Evolutionary conservation across 2,329 filamentous ascomycete species (phyloP).

Genomic region (Clonostachys rhizophaga): DNA sequence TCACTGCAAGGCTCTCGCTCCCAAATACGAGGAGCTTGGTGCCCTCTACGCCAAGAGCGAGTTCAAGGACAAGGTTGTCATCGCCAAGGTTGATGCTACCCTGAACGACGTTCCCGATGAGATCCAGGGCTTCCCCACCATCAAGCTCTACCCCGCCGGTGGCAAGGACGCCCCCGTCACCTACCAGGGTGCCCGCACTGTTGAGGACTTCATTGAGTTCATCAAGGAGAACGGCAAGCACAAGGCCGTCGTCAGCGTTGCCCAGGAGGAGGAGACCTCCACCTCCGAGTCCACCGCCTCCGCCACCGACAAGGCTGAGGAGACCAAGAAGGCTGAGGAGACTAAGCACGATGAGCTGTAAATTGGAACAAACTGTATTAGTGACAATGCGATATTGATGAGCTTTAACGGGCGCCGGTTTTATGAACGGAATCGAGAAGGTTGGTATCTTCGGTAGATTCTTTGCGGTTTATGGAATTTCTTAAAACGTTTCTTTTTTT

Average conservation of each 20-base stretch:
- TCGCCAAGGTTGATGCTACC: conserved; percentile 97
- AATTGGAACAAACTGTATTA: conserved; percentile 16
- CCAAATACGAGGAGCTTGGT: conserved; percentile 92
- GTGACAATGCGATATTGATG: conserved; percentile 14
- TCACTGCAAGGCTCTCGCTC: conserved; percentile 97
- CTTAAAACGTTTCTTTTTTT: too few relatives aligned
- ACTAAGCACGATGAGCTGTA: conserved; percentile 73
- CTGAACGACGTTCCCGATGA: conserved; percentile 95
- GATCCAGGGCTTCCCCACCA: conserved; percentile 96
- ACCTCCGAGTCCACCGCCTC: conserved; percentile 42
- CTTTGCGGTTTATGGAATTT: too few relatives aligned
- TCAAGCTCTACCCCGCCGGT: conserved; percentile 95
- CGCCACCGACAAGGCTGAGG: conserved; percentile 38
- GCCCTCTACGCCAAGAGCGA: conserved; percentile 71
- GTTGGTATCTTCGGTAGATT: too few relatives aligned
- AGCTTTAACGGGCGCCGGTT: conserved; percentile 9
- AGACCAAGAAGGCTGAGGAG: conserved; percentile 30
- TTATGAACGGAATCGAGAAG: too few relatives aligned
- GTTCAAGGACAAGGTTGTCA: conserved; percentile 77
- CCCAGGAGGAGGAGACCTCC: conserved; percentile 45
- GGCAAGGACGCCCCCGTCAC: conserved; percentile 80
- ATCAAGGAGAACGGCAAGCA: conserved; percentile 93
- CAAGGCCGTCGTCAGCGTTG: conserved; percentile 63
- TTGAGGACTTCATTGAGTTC: conserved; percentile 90
- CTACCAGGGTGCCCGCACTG: conserved; percentile 81